Percentiles rank a stretch among this genome's conserved stretches.
These are phyloP conservation scores for Saccharomyces hybrid DNA, from an alignment of 1,139 yeast species.

Conservation along the genomic window DNA sequence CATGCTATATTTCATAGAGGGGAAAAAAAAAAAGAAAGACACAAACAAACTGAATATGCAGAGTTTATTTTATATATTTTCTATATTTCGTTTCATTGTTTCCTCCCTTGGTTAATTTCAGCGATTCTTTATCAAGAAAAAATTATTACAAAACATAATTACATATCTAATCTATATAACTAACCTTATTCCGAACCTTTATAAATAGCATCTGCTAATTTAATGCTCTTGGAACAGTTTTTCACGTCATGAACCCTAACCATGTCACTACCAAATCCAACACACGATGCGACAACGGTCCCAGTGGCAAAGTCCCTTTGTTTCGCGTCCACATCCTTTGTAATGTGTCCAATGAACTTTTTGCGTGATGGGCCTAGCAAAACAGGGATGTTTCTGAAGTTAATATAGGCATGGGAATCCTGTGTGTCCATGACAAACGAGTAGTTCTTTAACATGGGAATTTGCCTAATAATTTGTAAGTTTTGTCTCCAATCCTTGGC, in stretches of 20 bases:
- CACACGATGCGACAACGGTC: constrained; percentile 66
- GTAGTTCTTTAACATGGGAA: constrained; percentile 50
- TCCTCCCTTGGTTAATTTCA: not conserved
- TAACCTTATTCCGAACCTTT: constrained; percentile 27
- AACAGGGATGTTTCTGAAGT: constrained; percentile 42
- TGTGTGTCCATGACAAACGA: constrained; percentile 27
- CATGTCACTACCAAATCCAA: constrained; percentile 69
- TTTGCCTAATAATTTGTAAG: constrained; percentile 51
- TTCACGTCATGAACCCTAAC: constrained; percentile 84
- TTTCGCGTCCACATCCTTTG: constrained; percentile 40
- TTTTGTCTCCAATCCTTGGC: constrained; percentile 73
- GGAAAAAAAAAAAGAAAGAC: not conserved
- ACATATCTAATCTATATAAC: not conserved
- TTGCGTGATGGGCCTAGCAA: constrained; percentile 85
- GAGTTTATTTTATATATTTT: not conserved
- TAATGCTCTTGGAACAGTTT: constrained; percentile 55
- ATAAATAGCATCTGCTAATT: constrained; percentile 64
- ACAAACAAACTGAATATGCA: not conserved
- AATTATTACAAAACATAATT: not conserved
- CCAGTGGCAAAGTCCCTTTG: constrained; percentile 72
- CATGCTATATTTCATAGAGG: constrained; percentile 2
- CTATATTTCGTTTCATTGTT: not conserved
- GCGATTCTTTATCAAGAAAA: not conserved
- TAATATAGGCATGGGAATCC: constrained; percentile 10
- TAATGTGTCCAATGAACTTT: constrained; percentile 70